These are phyloP conservation scores for Actinomucor elegans DNA, from an alignment of 371 early-diverging fungal species.

Conservation along the genomic window DNA sequence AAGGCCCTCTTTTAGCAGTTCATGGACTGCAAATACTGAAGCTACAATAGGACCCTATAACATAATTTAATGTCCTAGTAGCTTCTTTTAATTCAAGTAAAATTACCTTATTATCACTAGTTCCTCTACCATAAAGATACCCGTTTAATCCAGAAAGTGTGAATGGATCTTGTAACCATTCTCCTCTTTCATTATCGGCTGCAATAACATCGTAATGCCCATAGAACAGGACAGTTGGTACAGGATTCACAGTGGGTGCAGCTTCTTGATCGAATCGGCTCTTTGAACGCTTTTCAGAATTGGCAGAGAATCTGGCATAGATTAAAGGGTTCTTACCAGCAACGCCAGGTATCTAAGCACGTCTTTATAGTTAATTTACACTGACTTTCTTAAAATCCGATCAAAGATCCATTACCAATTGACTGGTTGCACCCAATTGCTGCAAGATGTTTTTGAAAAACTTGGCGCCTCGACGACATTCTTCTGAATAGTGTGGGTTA, in stretches of 20 bases:
- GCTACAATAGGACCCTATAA: conserved; percentile 74
- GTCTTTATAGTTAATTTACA: too few relatives aligned
- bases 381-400: too few relatives aligned
- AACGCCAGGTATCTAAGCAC: conserved; percentile 64
- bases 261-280: neutral
- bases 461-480: conserved; percentile 76
- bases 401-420: conserved; percentile 49
- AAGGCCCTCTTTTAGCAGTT: conserved; percentile 58
- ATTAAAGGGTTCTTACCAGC: conserved; percentile 76
- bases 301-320: conserved; percentile 67
- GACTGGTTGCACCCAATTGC: conserved; percentile 74
- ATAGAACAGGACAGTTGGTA: conserved; percentile 71
- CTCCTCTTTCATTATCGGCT: conserved; percentile 56
- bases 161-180: conserved; percentile 57
- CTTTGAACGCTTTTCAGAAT: conserved; percentile 5
- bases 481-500: conserved; percentile 61
- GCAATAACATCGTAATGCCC: conserved; percentile 87
- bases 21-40: conserved; percentile 73
- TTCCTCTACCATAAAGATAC: conserved; percentile 82
- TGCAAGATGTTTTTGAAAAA: conserved; percentile 69
- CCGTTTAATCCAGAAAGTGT: conserved; percentile 62
- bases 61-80: too few relatives aligned
- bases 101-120: conserved; percentile 77
- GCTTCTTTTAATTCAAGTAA: too few relatives aligned
- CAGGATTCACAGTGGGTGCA: neutral